Evolutionary conservation across 2,329 filamentous ascomycete species (phyloP).

Genomic region (Cladophialophora exuberans): DNA sequence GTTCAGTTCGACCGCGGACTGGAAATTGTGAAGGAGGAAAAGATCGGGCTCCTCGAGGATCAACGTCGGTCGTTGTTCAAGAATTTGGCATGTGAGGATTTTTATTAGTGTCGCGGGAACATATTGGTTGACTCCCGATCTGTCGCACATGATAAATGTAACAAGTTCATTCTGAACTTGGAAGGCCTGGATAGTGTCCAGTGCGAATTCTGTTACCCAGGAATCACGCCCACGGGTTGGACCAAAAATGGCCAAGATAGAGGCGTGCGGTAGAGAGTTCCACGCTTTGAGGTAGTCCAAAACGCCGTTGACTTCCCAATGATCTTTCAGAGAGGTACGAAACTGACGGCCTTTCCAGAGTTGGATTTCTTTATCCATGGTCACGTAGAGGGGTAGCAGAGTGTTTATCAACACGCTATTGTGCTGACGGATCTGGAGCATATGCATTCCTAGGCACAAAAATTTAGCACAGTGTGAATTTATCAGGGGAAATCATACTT

Average conservation of each 20-base stretch:
- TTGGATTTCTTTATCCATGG: slow-evolving; percentile 6
- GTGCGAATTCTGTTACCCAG: slow-evolving; percentile 12
- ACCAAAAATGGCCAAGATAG: slow-evolving; percentile 8
- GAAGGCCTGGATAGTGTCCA: slow-evolving; percentile 11
- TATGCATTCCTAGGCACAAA: too few relatives aligned
- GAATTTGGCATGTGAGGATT: slow-evolving; percentile 11
- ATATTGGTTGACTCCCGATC: background rate
- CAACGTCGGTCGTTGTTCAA: slow-evolving; percentile 6
- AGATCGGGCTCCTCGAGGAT: slow-evolving; percentile 8
- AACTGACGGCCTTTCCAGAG: slow-evolving; percentile 6
- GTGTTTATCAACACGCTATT: slow-evolving; percentile 5
- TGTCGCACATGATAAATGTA: slow-evolving; percentile 6
- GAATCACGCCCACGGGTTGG: slow-evolving; percentile 5
- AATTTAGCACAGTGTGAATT: background rate
- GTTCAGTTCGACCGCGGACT: too few relatives aligned
- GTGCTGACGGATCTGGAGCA: too few relatives aligned
- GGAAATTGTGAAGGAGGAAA: slow-evolving; percentile 2
- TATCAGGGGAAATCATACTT: background rate
- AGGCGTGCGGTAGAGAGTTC: background rate
- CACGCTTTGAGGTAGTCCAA: slow-evolving; percentile 16
- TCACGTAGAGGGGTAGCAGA: slow-evolving; percentile 3
- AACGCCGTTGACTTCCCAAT: slow-evolving; percentile 18
- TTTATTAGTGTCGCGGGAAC: background rate
- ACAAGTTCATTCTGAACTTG: slow-evolving; percentile 10
- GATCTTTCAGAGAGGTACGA: slow-evolving; percentile 13